Evolutionary conservation across 2,329 filamentous ascomycete genomes (phyloP), one percentile per base, ranked within the genome.

Genomic region (Talaromyces sp.): DNA sequence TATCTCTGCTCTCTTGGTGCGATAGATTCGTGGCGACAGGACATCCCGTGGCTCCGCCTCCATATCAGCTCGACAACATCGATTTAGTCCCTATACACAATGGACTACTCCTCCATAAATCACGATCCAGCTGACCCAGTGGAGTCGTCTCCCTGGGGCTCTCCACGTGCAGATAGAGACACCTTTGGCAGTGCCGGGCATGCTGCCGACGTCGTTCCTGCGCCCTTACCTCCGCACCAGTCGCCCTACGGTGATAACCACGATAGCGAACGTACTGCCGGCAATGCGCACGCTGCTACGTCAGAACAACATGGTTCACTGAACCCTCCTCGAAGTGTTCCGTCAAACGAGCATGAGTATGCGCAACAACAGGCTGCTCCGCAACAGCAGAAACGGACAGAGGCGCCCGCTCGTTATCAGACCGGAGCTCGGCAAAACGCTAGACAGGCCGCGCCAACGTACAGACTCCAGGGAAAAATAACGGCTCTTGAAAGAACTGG

Each of bases 401-500:
- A 78, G 63, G 67, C 69, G 31, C 78, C 82, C 44, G 79, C 81
- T 62, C 78, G 81, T 69, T 83, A 84, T 67, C 80, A 82, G 65
- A 74, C 73, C 14, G 75, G 75, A 58, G 67, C 75, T 58, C 69
- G 74, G 63, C 75, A 75, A 56, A 68, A 71, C 58, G 67, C 72
- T 40, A 73, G 73, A 50, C 77, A 72, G 75, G 79, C 85, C 48
- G 84, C 86, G 61, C 88, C 90, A 31, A 86, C 89, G 65, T 93
- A 90, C 77, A 93, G 91, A 77, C 84, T 99, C 40, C 92, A 96
- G 74, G 92, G 90, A 52, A 99, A 98, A 81, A 92, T 99, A 66
- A 97, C 93, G 0, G 92, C 90, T 1, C 81, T 99, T 55, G 95
- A 99, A 79, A 85, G 95, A 64, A 95, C 91, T 3, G 93, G 93